Evolutionary conservation across 257 asterid species (phyloP).

Genomic region (Datura wrightii): DNA sequence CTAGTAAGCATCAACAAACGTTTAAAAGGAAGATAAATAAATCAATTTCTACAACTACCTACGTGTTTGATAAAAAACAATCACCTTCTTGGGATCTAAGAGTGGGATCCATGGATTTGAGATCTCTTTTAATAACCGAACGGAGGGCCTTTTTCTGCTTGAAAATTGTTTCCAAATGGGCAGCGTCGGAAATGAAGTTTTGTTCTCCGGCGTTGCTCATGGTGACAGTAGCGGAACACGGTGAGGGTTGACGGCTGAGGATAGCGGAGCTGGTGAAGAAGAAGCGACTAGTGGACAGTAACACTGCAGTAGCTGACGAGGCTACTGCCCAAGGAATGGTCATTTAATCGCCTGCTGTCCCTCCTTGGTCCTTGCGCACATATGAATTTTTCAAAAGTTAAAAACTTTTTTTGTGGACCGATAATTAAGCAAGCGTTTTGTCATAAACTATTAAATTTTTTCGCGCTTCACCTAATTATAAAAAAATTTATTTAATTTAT

Average conservation of each 20-base stretch:
- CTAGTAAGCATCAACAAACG: conserved; percentile 43
- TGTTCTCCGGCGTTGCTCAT: conserved; percentile 54
- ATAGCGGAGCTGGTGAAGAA: conserved; percentile 33
- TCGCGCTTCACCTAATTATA: too few species aligned
- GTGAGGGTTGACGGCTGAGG: conserved; percentile 34
- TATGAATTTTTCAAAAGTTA: too few species aligned
- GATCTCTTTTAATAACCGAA: conserved; percentile 67
- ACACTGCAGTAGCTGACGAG: neutral
- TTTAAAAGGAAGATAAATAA: neutral
- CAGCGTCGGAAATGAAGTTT: conserved; percentile 30
- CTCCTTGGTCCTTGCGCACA: neutral
- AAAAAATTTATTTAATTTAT: too few species aligned
- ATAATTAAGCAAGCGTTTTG: too few species aligned
- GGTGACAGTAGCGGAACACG: conserved; percentile 39
- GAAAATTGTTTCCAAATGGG: conserved; percentile 62
- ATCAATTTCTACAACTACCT: neutral
- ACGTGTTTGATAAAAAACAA: neutral
- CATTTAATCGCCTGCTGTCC: conserved; percentile 10
- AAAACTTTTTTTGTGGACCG: too few species aligned
- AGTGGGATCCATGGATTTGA: conserved; percentile 77
- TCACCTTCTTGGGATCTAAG: conserved; percentile 82
- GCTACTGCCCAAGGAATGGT: conserved; percentile 24
- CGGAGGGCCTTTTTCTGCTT: conserved; percentile 75
- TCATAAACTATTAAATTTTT: too few species aligned
- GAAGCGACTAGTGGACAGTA: conserved; percentile 29